These are phyloP conservation scores for Smallanthus sonchifolius DNA, from an alignment of 129 eudicot species.

Conservation along the genomic window DNA sequence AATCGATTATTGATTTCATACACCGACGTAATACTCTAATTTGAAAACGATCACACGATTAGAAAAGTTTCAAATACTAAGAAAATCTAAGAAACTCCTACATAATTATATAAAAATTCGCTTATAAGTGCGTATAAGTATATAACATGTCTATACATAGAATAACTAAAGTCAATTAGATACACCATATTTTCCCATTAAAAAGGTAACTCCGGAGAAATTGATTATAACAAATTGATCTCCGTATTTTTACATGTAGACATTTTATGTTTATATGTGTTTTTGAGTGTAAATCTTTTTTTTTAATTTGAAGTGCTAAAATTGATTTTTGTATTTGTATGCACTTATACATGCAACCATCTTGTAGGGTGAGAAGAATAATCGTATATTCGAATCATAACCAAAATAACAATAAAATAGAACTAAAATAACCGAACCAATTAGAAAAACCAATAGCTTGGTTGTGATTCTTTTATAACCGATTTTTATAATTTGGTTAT, in stretches of 20 bases:
- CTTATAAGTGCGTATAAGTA: background rate
- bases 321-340: background rate
- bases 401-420: too few species aligned
- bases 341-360: background rate
- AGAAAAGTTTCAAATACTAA: background rate
- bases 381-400: too few species aligned
- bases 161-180: background rate
- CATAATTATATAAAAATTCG: background rate
- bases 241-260: background rate
- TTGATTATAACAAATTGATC: background rate
- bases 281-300: background rate
- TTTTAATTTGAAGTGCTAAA: background rate
- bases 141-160: background rate
- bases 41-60: too few species aligned
- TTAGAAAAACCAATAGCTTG: too few species aligned
- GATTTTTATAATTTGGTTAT: too few species aligned
- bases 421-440: too few species aligned
- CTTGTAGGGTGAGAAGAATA: background rate
- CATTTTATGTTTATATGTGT: background rate
- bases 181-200: too few species aligned
- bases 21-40: too few species aligned
- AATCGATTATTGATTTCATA: too few species aligned
- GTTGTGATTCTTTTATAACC: too few species aligned
- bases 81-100: background rate
- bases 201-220: too few species aligned